Evolutionary conservation across 2,329 filamentous ascomycete species (phyloP).

Genomic region (Gnomoniopsis sp.): DNA sequence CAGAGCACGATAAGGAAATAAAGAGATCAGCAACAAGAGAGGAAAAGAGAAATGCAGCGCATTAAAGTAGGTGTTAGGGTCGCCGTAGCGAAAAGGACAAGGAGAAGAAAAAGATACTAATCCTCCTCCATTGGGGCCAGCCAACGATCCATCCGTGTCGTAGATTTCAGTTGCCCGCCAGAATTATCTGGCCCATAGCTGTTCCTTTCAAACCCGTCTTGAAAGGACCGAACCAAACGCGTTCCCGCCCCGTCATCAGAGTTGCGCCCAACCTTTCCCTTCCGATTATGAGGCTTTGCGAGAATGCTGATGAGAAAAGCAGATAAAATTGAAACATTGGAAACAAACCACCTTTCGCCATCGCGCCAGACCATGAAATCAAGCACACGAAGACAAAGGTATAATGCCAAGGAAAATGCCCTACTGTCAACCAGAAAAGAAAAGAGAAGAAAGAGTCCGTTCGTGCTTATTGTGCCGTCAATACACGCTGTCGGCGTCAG

Average conservation of each 20-base stretch:
- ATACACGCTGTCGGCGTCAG: conserved; percentile 70
- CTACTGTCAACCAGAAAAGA: conserved; percentile 30
- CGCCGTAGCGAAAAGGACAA: conserved; percentile 47
- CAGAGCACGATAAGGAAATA: conserved; percentile 19
- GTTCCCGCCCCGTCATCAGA: conserved; percentile 31
- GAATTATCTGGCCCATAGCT: conserved; percentile 24
- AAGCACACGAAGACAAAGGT: conserved; percentile 33
- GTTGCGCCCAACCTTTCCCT: conserved; percentile 34
- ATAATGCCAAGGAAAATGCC: conserved; percentile 35
- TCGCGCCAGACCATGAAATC: conserved; percentile 24
- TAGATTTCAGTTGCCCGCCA: conserved; percentile 43
- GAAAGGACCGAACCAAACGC: conserved; percentile 29
- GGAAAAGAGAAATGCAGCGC: conserved; percentile 28
- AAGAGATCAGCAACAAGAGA: conserved; percentile 26
- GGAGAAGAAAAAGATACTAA: conserved; percentile 35
- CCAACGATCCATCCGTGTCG: conserved; percentile 37
- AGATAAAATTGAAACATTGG: conserved; percentile 22
- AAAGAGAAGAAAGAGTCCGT: conserved; percentile 47
- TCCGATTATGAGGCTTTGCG: conserved; percentile 37
- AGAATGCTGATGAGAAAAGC: conserved; percentile 27
- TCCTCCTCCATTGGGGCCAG: conserved; percentile 46
- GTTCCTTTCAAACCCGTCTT: conserved; percentile 24
- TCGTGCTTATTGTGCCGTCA: conserved; percentile 43
- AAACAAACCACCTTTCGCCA: conserved; percentile 18
- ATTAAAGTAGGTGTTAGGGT: conserved; percentile 38